Percentiles rank a stretch among this genome's conserved stretches.
phyloP scores from a whole-genome alignment of 148 eudicot genomes.

The Silene uniflora region DNA sequence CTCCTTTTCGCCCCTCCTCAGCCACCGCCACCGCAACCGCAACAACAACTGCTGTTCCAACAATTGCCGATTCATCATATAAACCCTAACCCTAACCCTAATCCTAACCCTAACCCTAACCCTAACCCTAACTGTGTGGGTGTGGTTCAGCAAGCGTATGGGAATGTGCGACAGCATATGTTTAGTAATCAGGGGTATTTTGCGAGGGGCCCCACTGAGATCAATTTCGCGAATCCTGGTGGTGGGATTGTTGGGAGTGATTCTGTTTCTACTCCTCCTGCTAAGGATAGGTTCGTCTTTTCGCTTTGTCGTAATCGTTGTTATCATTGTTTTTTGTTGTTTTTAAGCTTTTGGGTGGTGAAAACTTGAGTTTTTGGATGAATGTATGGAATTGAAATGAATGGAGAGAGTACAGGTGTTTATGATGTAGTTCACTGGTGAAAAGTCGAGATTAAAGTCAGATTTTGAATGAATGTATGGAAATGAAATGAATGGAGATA shows the following conservation, averaged over 20 bases:
- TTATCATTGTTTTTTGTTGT: neutral
- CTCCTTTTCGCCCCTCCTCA: conserved; percentile 32
- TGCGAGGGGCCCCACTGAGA: conserved; percentile 33
- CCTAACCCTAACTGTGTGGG: too few relatives aligned
- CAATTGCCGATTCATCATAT: neutral
- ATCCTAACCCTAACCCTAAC: too few relatives aligned
- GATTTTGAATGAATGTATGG: too few relatives aligned
- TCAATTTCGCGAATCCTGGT: conserved; percentile 33
- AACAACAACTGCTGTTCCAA: neutral
- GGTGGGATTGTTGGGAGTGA: conserved; percentile 18
- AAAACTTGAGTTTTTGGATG: neutral
- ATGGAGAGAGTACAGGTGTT: too few relatives aligned
- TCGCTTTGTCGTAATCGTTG: neutral
- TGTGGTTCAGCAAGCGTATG: neutral
- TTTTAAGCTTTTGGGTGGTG: neutral
- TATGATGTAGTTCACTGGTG: too few relatives aligned
- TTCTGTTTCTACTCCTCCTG: conserved; percentile 27
- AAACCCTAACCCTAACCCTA: conserved; percentile 11
- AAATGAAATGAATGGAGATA: too few relatives aligned
- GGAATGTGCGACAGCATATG: conserved; percentile 24
- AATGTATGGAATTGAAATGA: too few relatives aligned
- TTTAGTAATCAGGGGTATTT: conserved; percentile 17
- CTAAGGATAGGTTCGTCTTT: conserved; percentile 40
- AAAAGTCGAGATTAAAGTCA: too few relatives aligned
- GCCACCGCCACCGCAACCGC: conserved; percentile 19